Percentiles rank a stretch among this genome's conserved stretches.
Conservation (phyloP, 352 stramenopile genomes). For the Phytopythium helicoides region DNA sequence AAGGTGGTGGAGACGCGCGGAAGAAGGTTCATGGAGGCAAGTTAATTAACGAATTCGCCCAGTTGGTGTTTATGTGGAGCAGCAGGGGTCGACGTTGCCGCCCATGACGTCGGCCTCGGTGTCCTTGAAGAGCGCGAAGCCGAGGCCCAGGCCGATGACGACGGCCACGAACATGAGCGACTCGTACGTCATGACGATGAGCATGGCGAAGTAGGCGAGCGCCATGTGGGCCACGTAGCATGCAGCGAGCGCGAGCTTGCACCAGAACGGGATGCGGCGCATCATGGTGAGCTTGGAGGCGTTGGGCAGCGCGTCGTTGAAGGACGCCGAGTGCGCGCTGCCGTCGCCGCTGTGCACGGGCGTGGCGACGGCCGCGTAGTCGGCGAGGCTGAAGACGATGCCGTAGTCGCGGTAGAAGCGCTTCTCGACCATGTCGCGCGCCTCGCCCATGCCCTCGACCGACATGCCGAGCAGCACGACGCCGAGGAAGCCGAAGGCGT, state of each 20-base stretch:
- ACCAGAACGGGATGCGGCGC: slow-evolving; percentile 57
- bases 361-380: slow-evolving; percentile 52
- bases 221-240: slow-evolving; percentile 80
- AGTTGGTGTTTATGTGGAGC: slow-evolving; percentile 46
- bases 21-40: too few relatives aligned
- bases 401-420: slow-evolving; percentile 50
- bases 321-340: slow-evolving; percentile 12
- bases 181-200: slow-evolving; percentile 88
- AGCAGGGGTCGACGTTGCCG: slow-evolving; percentile 77
- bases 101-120: slow-evolving; percentile 64
- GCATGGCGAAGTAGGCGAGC: slow-evolving; percentile 82
- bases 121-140: slow-evolving; percentile 84
- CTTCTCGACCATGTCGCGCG: slow-evolving; percentile 37
- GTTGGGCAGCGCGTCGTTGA: slow-evolving; percentile 5
- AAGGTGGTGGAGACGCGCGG: too few relatives aligned
- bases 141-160: slow-evolving; percentile 62
- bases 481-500: slow-evolving; percentile 73
- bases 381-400: slow-evolving; percentile 51
- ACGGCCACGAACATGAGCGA: slow-evolving; percentile 76
- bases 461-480: slow-evolving; percentile 65
- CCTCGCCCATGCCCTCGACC: slow-evolving; percentile 60
- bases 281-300: slow-evolving; percentile 58
- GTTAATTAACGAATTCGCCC: not conserved
- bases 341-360: slow-evolving; percentile 19
- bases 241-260: slow-evolving; percentile 51